These are phyloP conservation scores for Boletus eberwhitei DNA, from an alignment of 768 basidiomycete genomes.

Conservation along the genomic window DNA sequence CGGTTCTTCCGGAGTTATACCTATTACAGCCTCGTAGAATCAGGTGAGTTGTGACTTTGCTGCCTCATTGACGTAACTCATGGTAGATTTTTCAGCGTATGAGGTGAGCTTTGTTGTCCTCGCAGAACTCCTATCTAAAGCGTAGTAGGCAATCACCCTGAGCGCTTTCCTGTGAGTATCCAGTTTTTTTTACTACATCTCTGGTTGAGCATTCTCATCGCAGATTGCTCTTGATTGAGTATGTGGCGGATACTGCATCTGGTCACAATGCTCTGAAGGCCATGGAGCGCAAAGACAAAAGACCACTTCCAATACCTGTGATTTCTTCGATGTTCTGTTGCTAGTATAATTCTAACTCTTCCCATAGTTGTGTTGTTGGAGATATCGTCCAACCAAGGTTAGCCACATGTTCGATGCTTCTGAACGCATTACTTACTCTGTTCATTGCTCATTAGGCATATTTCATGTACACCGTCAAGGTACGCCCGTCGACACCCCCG, in stretches of 20 bases:
- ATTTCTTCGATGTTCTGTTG: conserved; percentile 22
- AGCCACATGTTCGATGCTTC: not conserved
- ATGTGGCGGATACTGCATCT: conserved; percentile 66
- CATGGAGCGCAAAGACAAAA: conserved; percentile 77
- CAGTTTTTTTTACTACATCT: not conserved
- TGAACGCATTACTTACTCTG: conserved; percentile 1
- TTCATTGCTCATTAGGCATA: conserved; percentile 49
- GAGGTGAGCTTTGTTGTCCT: conserved; percentile 44
- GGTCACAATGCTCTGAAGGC: conserved; percentile 64
- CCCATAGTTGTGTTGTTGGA: conserved; percentile 72
- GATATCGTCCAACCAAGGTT: conserved; percentile 79
- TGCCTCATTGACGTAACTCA: conserved; percentile 26
- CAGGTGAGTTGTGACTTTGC: conserved; percentile 35
- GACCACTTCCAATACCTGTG: conserved; percentile 64
- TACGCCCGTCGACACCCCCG: conserved; percentile 23
- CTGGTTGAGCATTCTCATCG: not conserved
- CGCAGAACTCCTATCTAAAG: conserved; percentile 15
- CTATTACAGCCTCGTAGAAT: conserved; percentile 52
- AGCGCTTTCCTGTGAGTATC: conserved; percentile 78
- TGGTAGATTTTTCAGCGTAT: conserved; percentile 46
- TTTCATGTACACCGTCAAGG: conserved; percentile 88
- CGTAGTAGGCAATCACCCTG: conserved; percentile 65
- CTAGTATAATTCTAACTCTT: not conserved
- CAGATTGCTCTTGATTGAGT: conserved; percentile 80
- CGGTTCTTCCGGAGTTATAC: conserved; percentile 79